These are phyloP conservation scores for Elongisporangium senticosum DNA, from an alignment of 352 stramenopile species.

Conservation along the genomic window DNA sequence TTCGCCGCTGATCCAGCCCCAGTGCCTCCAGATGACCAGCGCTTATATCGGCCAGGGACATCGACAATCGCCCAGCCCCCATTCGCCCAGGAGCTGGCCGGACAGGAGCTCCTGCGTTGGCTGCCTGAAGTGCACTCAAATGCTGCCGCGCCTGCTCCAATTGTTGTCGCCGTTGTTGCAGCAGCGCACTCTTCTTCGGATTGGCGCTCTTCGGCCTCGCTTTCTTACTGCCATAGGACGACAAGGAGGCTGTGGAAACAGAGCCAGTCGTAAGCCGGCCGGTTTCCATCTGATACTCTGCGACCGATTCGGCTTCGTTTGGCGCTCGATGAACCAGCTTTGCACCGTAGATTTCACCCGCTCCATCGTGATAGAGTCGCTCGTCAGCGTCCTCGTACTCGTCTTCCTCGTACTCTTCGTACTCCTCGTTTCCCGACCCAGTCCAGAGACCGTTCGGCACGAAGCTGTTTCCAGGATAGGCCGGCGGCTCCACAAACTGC, in stretches of 20 bases:
- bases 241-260: no score
- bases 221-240: conserved; percentile 18
- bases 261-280: no score
- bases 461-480: conserved; percentile 48
- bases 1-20: conserved; percentile 5
- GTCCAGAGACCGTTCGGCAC: conserved; percentile 64
- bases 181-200: conserved; percentile 52
- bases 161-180: conserved; percentile 57
- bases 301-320: no score
- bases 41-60: conserved; percentile 39
- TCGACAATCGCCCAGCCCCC: conserved; percentile 14
- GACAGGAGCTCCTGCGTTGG: neutral
- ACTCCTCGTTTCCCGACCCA: conserved; percentile 9
- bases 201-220: conserved; percentile 59
- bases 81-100: conserved; percentile 1
- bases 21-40: conserved; percentile 16
- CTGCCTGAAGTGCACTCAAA: conserved; percentile 4
- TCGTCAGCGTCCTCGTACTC: conserved; percentile 14
- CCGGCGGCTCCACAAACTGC: conserved; percentile 57
- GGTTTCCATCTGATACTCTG: no score
- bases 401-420: conserved; percentile 8
- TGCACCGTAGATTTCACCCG: no score
- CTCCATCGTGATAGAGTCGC: no score
- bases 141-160: conserved; percentile 26
- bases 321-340: no score